Percentiles rank a stretch among this genome's conserved stretches.
phyloP scores from a whole-genome alignment of 2,329 filamentous ascomycete genomes.

The Alternaria panax region DNA sequence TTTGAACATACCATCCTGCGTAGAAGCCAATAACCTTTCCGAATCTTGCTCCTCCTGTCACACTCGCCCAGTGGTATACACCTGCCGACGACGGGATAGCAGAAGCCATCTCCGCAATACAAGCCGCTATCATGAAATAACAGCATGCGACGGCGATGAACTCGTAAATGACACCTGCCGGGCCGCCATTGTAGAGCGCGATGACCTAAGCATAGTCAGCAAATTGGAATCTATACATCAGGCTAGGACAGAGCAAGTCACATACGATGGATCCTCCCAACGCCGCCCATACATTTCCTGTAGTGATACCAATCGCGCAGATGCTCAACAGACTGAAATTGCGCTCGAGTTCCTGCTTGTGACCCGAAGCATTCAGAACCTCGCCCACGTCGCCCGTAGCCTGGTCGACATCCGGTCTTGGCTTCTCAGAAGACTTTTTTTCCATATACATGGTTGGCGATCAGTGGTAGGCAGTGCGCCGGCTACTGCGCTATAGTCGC shows the following conservation, averaged over 20 bases:
- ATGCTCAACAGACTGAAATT: conserved; percentile 59
- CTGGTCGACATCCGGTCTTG: conserved; percentile 24
- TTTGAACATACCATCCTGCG: conserved; percentile 53
- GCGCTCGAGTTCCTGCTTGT: conserved; percentile 60
- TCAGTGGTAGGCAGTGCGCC: not conserved
- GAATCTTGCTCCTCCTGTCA: conserved; percentile 57
- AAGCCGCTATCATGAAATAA: conserved; percentile 60
- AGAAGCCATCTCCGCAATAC: conserved; percentile 60
- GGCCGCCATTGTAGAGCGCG: conserved; percentile 56
- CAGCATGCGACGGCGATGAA: conserved; percentile 59
- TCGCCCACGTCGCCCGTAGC: conserved; percentile 37
- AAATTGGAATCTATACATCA: not conserved
- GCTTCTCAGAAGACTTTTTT: conserved; percentile 23
- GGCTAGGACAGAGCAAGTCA: not conserved
- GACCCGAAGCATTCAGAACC: conserved; percentile 59
- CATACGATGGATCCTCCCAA: conserved; percentile 58
- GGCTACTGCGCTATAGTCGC: not conserved
- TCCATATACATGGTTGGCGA: conserved; percentile 8
- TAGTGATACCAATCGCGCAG: conserved; percentile 56
- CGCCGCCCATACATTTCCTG: conserved; percentile 55
- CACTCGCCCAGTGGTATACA: conserved; percentile 63
- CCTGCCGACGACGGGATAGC: conserved; percentile 53
- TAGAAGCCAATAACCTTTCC: conserved; percentile 59
- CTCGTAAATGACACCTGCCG: conserved; percentile 56
- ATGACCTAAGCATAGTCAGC: conserved; percentile 37